Percentiles rank a stretch among this genome's conserved stretches.
These are phyloP conservation scores for Globisporangium spiculum DNA, from an alignment of 352 stramenopile genomes.

Conservation along the genomic window DNA sequence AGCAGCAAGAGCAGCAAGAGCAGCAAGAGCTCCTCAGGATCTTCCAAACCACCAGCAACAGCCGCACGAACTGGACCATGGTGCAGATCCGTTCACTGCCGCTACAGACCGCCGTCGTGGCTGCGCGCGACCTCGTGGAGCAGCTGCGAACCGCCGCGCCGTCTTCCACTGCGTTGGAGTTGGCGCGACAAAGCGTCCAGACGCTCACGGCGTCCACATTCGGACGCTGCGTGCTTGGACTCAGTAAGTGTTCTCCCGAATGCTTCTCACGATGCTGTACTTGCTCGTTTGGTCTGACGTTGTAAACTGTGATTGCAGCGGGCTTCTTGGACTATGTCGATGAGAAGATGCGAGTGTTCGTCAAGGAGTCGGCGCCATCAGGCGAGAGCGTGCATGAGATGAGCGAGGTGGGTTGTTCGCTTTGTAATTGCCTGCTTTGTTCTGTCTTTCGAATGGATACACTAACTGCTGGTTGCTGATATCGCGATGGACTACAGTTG, in stretches of 20 bases:
- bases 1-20: not conserved
- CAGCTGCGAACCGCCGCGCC: not conserved
- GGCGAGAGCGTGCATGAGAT: constrained; percentile 37
- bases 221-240: constrained; percentile 71
- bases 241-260: constrained; percentile 33
- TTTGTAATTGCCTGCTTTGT: too few species aligned
- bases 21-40: constrained; percentile 2
- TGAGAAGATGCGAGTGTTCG: constrained; percentile 46
- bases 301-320: constrained; percentile 27
- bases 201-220: constrained; percentile 37
- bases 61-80: constrained; percentile 3
- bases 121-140: constrained; percentile 10
- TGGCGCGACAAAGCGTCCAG: constrained; percentile 18
- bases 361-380: constrained; percentile 20
- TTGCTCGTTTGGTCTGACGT: not conserved
- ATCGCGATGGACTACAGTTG: constrained; percentile 18
- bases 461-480: not conserved
- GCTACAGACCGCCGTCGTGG: constrained; percentile 20
- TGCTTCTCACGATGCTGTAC: not conserved
- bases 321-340: constrained; percentile 60
- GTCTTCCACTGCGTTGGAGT: not conserved
- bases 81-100: constrained; percentile 10
- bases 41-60: not conserved
- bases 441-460: not conserved
- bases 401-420: constrained; percentile 31